These are phyloP conservation scores for Delphinella strobiligena DNA, from an alignment of 2,329 filamentous ascomycete genomes.

Conservation along the genomic window DNA sequence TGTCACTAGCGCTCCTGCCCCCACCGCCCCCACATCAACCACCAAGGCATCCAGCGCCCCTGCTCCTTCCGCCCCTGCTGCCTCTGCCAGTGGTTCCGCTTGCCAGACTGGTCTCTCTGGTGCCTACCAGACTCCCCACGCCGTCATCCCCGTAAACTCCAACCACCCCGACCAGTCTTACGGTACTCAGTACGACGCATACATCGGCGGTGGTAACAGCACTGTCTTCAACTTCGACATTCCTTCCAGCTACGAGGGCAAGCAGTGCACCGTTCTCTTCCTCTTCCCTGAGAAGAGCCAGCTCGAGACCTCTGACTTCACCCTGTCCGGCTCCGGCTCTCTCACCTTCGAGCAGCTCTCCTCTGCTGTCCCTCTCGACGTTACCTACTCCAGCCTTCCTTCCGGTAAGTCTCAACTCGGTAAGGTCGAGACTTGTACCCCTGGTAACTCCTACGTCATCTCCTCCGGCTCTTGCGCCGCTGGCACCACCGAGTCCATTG, in stretches of 20 bases:
- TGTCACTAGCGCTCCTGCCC: conserved; percentile 28
- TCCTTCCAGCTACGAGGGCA: conserved; percentile 24
- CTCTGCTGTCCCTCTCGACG: conserved; percentile 10
- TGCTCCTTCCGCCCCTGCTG: conserved; percentile 1
- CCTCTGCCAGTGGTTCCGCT: conserved; percentile 6
- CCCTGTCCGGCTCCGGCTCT: conserved; percentile 26
- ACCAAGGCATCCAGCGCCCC: neutral
- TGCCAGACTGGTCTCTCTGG: conserved; percentile 20
- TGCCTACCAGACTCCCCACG: conserved; percentile 22
- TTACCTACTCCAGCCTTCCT: conserved; percentile 14
- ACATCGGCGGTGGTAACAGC: conserved; percentile 25
- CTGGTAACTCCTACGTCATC: conserved; percentile 19
- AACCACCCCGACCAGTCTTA: conserved; percentile 25
- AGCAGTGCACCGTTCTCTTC: conserved; percentile 37
- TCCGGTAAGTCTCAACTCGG: neutral
- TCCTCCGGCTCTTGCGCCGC: conserved; percentile 15
- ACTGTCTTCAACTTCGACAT: conserved; percentile 38
- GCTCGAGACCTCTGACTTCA: conserved; percentile 24
- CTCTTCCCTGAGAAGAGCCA: conserved; percentile 27
- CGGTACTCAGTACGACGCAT: conserved; percentile 28
- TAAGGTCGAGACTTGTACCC: conserved; percentile 3
- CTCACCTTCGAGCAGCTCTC: conserved; percentile 19
- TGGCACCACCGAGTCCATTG: conserved; percentile 14
- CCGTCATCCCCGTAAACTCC: conserved; percentile 26
- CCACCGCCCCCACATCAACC: conserved; percentile 12